These are phyloP conservation scores for Aspergillus pseudotamarii DNA, from an alignment of 2,329 filamentous ascomycete genomes.

Conservation along the genomic window DNA sequence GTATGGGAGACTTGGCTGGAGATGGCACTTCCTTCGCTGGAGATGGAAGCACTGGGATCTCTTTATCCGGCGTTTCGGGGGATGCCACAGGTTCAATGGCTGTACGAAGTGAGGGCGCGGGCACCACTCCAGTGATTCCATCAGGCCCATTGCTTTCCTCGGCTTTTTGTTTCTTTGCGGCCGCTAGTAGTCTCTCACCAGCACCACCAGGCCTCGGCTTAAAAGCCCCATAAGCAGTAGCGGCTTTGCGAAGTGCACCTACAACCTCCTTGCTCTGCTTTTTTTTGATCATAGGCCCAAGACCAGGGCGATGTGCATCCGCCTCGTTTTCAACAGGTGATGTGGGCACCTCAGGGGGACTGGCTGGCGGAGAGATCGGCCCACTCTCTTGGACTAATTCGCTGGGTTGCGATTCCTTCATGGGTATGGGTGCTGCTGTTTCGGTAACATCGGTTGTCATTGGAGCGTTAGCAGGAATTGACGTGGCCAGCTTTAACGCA, in stretches of 20 bases:
- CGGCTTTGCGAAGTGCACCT: slow-evolving; percentile 77
- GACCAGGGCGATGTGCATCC: slow-evolving; percentile 67
- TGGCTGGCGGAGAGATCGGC: slow-evolving; percentile 15
- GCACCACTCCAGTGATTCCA: slow-evolving; percentile 86
- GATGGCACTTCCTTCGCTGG: slow-evolving; percentile 17
- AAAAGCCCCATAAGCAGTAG: slow-evolving; percentile 71
- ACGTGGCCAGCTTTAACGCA: slow-evolving; percentile 26
- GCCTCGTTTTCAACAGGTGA: slow-evolving; percentile 50
- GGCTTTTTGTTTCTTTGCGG: slow-evolving; percentile 55
- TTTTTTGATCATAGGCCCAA: slow-evolving; percentile 88
- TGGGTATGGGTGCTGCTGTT: slow-evolving; percentile 5
- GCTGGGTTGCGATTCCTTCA: slow-evolving; percentile 11
- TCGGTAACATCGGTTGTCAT: slow-evolving; percentile 13
- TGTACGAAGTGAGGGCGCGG: slow-evolving; percentile 63
- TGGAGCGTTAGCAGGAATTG: slow-evolving; percentile 13
- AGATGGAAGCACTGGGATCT: slow-evolving; percentile 27
- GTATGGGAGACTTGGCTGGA: slow-evolving; percentile 14
- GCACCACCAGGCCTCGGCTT: slow-evolving; percentile 87
- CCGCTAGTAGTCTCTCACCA: slow-evolving; percentile 72
- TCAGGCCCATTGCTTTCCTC: slow-evolving; percentile 69
- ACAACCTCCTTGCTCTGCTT: slow-evolving; percentile 74
- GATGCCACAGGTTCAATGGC: slow-evolving; percentile 40
- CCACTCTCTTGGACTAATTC: slow-evolving; percentile 14
- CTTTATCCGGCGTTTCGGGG: slow-evolving; percentile 33
- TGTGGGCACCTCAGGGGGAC: slow-evolving; percentile 17